phyloP scores from a whole-genome alignment of 305 asterid species.

The Nicotiana rustica region DNA sequence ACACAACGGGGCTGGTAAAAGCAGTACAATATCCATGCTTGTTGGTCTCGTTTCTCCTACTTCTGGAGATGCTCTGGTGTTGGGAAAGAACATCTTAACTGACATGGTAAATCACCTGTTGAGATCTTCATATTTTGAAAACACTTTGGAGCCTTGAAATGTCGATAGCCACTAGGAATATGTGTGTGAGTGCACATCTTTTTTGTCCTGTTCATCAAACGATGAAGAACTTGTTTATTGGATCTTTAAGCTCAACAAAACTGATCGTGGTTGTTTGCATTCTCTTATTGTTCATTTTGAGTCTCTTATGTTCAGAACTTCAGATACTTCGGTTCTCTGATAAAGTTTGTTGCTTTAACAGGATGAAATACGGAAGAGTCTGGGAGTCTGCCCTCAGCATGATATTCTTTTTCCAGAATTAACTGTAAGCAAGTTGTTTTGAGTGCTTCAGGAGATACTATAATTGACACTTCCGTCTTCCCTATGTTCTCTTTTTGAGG shows the following conservation, averaged over 20 bases:
- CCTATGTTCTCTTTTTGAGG: conserved; percentile 21
- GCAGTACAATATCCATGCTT: conserved; percentile 98
- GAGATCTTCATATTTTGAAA: conserved; percentile 20
- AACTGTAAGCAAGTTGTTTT: conserved; percentile 69
- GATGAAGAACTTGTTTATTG: conserved; percentile 30
- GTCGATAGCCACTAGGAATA: conserved; percentile 21
- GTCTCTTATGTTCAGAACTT: conserved; percentile 15
- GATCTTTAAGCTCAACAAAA: conserved; percentile 33
- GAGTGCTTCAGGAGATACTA: conserved; percentile 23
- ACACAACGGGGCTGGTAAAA: conserved; percentile 99
- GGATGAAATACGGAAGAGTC: conserved; percentile 89
- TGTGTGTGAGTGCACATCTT: neutral
- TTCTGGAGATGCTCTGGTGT: conserved; percentile 92
- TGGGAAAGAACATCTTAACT: conserved; percentile 85
- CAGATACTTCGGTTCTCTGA: conserved; percentile 14
- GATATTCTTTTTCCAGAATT: conserved; percentile 98
- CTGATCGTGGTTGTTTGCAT: neutral
- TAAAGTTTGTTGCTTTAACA: conserved; percentile 61
- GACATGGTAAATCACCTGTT: conserved; percentile 72
- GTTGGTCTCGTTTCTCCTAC: conserved; percentile 95
- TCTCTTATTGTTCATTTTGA: conserved; percentile 34
- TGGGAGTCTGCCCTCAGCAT: conserved; percentile 97
- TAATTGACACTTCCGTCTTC: conserved; percentile 25
- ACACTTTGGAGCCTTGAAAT: conserved; percentile 7
- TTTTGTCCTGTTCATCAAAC: conserved; percentile 13